A percentile compares a stretch with the other conserved stretches of the same genome.
These are phyloP conservation scores for Termitomyces sp. DNA, from an alignment of 768 basidiomycete species.

Conservation along the genomic window DNA sequence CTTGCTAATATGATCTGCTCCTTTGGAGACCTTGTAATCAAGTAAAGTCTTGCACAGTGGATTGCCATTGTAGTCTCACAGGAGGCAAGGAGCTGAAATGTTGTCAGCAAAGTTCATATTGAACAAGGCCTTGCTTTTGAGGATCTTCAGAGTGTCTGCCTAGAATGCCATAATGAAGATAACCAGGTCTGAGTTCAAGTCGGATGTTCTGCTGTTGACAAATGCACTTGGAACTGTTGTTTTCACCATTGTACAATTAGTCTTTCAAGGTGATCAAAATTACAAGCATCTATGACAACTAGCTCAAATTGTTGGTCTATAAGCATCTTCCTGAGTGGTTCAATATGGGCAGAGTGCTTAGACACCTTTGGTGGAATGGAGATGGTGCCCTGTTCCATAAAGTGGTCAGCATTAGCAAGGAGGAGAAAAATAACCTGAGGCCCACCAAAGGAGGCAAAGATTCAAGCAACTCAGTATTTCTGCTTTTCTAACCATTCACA, in stretches of 20 bases:
- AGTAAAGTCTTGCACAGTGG: neutral
- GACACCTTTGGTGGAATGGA: no score
- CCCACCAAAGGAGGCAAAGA: no score
- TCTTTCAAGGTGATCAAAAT: neutral
- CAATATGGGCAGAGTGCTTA: no score
- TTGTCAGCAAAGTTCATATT: neutral
- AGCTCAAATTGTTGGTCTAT: neutral
- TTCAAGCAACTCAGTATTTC: no score
- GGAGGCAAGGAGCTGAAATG: neutral
- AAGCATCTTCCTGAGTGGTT: neutral
- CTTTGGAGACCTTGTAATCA: neutral
- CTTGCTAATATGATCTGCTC: no score
- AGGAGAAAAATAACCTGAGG: no score
- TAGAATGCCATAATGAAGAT: neutral
- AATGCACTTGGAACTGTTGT: neutral
- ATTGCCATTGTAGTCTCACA: neutral
- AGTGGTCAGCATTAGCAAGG: no score
- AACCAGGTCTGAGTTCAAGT: neutral
- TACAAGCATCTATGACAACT: neutral
- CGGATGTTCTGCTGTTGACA: neutral
- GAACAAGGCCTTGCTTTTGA: neutral
- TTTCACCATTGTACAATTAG: neutral
- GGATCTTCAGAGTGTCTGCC: neutral
- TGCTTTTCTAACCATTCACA: no score
- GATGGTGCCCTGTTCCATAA: no score